phyloP scores from a whole-genome alignment of 352 stramenopile genomes.

The Phytophthora capsici region DNA sequence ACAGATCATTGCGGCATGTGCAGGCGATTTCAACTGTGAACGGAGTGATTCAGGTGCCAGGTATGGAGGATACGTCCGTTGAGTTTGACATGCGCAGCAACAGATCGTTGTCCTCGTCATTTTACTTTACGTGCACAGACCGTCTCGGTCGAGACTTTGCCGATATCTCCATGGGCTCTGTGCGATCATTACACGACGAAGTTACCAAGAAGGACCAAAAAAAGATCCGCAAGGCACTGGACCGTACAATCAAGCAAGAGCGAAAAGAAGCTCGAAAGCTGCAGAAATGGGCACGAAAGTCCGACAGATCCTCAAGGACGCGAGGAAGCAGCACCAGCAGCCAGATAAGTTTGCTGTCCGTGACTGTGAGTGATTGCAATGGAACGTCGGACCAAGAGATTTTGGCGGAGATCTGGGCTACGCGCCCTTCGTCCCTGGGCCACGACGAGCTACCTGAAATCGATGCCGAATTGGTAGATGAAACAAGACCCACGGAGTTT shows the following conservation, averaged over 20 bases:
- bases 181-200: conserved; percentile 2
- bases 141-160: conserved; percentile 3
- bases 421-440: conserved; percentile 7
- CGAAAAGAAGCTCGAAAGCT: conserved; percentile 45
- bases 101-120: conserved; percentile 20
- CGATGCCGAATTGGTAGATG: conserved; percentile 15
- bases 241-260: conserved; percentile 34
- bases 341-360: conserved; percentile 20
- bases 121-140: conserved; percentile 15
- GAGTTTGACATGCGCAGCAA: conserved; percentile 33
- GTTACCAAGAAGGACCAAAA: conserved; percentile 37
- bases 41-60: background rate
- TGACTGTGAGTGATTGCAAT: conserved; percentile 11
- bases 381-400: conserved; percentile 25
- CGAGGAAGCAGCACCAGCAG: conserved; percentile 17
- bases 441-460: conserved; percentile 13
- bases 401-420: conserved; percentile 31
- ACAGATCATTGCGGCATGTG: background rate
- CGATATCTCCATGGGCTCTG: conserved; percentile 9
- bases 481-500: conserved; percentile 52
- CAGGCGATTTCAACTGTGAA: background rate
- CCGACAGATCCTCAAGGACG: conserved; percentile 16
- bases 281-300: conserved; percentile 31
- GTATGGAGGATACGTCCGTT: background rate
- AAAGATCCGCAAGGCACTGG: conserved; percentile 42